Evolutionary conservation across 2,329 filamentous ascomycete species (phyloP).

Genomic region (Shiraia bambusicola): DNA sequence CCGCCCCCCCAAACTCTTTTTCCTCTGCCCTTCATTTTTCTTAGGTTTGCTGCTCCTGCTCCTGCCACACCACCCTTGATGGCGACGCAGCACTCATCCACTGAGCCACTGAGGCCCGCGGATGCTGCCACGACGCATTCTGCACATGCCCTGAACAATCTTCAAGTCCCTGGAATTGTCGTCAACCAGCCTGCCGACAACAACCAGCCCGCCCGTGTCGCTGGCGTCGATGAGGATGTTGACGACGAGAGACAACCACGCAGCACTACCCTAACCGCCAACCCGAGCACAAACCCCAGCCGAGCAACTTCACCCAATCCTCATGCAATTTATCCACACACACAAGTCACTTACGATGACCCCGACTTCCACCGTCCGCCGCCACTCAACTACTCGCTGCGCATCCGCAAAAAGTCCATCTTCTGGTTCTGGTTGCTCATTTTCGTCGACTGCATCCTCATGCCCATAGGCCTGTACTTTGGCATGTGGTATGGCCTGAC

Average conservation of each 20-base stretch:
- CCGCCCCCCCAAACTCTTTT: conserved; percentile 11
- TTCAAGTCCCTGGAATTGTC: conserved; percentile 24
- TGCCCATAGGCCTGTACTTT: conserved; percentile 63
- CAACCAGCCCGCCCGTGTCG: too few species aligned
- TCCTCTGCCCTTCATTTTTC: conserved; percentile 5
- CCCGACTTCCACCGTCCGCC: conserved; percentile 49
- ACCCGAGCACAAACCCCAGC: conserved; percentile 24
- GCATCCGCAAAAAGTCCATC: conserved; percentile 57
- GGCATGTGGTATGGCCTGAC: conserved; percentile 60
- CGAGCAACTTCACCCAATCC: conserved; percentile 33
- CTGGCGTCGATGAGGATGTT: conserved; percentile 12
- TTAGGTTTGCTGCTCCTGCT: conserved; percentile 2
- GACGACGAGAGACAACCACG: conserved; percentile 16
- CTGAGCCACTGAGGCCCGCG: conserved; percentile 30
- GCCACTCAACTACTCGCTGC: conserved; percentile 58
- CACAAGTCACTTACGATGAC: conserved; percentile 45
- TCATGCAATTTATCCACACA: conserved; percentile 43
- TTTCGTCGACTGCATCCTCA: conserved; percentile 58
- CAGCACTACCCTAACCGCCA: conserved; percentile 13
- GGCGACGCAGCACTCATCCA: conserved; percentile 32
- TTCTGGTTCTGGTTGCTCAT: conserved; percentile 62
- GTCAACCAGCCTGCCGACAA: conserved; percentile 6
- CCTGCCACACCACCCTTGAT: conserved; percentile 15
- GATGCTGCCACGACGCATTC: conserved; percentile 13
- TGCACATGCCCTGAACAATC: conserved; percentile 10